A percentile compares a stretch with the other conserved stretches of the same genome.
Conservation (phyloP, 2,329 filamentous ascomycete genomes). For the Hawksworthiomyces lignivorus region DNA sequence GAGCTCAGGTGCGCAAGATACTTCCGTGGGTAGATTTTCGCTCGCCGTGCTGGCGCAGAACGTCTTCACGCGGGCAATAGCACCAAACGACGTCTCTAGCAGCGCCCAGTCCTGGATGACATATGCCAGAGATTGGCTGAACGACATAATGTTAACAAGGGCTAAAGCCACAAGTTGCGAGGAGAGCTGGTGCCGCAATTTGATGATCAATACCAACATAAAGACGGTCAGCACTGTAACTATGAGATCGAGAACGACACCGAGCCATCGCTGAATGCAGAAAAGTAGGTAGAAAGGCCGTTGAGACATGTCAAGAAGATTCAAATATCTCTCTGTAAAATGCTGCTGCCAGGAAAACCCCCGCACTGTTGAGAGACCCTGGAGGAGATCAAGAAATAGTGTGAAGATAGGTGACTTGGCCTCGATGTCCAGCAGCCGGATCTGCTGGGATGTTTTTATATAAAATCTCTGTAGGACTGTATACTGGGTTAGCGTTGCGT, state of each 20-base stretch:
- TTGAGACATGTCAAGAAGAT: constrained; percentile 45
- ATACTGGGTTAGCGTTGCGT: too few species aligned
- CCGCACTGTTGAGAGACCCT: constrained; percentile 41
- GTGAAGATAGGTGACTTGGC: constrained; percentile 23
- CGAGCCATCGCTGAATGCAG: constrained; percentile 47
- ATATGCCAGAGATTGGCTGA: constrained; percentile 13
- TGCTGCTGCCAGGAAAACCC: constrained; percentile 44
- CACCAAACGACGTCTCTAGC: constrained; percentile 18
- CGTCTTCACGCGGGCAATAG: constrained; percentile 14
- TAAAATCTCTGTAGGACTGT: constrained; percentile 37
- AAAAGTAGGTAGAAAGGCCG: constrained; percentile 48
- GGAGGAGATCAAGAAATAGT: background rate
- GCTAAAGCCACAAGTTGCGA: constrained; percentile 23
- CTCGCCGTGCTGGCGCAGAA: background rate
- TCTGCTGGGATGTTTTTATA: constrained; percentile 41
- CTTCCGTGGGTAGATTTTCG: background rate
- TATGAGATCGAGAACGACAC: constrained; percentile 27
- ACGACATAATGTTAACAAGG: constrained; percentile 20
- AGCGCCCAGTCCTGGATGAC: constrained; percentile 17
- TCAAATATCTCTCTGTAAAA: constrained; percentile 34
- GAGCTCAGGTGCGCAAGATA: background rate
- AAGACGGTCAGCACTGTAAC: constrained; percentile 20
- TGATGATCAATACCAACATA: constrained; percentile 24
- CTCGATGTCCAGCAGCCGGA: constrained; percentile 44
- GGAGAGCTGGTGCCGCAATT: constrained; percentile 21